These are phyloP conservation scores for Austroboletus olivaceoglutinosus DNA, from an alignment of 1,284 basidiomycete species.

Conservation along the genomic window DNA sequence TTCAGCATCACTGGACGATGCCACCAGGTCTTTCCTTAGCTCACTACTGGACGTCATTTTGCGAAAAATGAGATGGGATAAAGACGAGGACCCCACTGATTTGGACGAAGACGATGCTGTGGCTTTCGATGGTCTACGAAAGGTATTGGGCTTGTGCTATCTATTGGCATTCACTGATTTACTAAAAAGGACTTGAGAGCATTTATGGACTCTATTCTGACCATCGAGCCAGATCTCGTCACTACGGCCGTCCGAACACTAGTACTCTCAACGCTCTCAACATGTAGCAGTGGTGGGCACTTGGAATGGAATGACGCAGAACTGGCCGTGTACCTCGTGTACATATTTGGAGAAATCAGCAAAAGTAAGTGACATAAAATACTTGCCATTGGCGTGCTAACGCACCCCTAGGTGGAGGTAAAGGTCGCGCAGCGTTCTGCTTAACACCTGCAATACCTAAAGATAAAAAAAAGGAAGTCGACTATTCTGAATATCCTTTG, in stretches of 20 bases:
- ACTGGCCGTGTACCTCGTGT: slow-evolving; percentile 88
- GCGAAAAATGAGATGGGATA: slow-evolving; percentile 92
- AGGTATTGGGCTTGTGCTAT: slow-evolving; percentile 45
- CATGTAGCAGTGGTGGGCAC: slow-evolving; percentile 54
- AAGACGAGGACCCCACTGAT: slow-evolving; percentile 77
- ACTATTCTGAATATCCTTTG: slow-evolving; percentile 84
- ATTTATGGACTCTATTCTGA: slow-evolving; percentile 79
- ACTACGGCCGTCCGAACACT: slow-evolving; percentile 69
- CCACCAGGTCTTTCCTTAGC: slow-evolving; percentile 78
- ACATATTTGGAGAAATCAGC: slow-evolving; percentile 91
- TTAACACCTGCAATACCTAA: slow-evolving; percentile 62
- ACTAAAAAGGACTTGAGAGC: slow-evolving; percentile 70
- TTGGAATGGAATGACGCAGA: slow-evolving; percentile 95
- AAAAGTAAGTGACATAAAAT: slow-evolving; percentile 51
- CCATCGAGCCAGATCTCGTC: slow-evolving; percentile 81
- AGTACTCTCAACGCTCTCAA: slow-evolving; percentile 69
- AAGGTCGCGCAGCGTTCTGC: slow-evolving; percentile 76
- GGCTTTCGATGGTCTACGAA: slow-evolving; percentile 85
- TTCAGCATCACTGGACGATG: slow-evolving; percentile 63
- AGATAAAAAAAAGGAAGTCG: slow-evolving; percentile 64
- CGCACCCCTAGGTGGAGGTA: slow-evolving; percentile 53
- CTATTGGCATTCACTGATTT: slow-evolving; percentile 6
- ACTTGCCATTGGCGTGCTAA: slow-evolving; percentile 2
- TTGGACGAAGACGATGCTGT: slow-evolving; percentile 87
- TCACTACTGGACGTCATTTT: slow-evolving; percentile 81